Evolutionary conservation across 2,329 filamentous ascomycete species (phyloP).

Genomic region (Raffaelea albimanens): DNA sequence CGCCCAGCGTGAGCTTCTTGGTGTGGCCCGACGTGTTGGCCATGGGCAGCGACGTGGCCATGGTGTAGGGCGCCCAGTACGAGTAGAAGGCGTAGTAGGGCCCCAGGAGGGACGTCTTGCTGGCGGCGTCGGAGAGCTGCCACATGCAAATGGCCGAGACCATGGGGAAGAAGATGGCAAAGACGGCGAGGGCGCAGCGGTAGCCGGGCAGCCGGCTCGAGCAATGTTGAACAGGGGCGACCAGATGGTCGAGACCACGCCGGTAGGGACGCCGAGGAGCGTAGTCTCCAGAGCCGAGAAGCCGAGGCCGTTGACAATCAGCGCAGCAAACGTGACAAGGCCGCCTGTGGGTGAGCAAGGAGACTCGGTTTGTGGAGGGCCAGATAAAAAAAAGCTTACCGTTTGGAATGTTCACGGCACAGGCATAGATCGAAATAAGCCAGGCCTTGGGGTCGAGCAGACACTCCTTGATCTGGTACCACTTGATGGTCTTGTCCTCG

Average conservation of each 20-base stretch:
- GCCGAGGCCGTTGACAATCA: slow-evolving; percentile 14
- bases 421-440: slow-evolving; percentile 12
- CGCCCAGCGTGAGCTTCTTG: slow-evolving; percentile 8
- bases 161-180: slow-evolving; percentile 2
- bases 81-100: slow-evolving; percentile 6
- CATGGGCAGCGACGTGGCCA: slow-evolving; percentile 29
- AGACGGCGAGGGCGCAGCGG: slow-evolving; percentile 2
- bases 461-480: slow-evolving; percentile 36
- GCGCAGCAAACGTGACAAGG: slow-evolving; percentile 11
- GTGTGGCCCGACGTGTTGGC: slow-evolving; percentile 8
- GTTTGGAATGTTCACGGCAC: slow-evolving; percentile 12
- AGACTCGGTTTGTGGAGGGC: neutral
- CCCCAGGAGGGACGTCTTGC: neutral
- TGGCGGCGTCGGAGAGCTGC: neutral
- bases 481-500: slow-evolving; percentile 35
- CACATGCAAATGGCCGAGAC: slow-evolving; percentile 5
- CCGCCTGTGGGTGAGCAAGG: slow-evolving; percentile 4
- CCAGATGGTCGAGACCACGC: slow-evolving; percentile 19
- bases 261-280: slow-evolving; percentile 26
- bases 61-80: slow-evolving; percentile 4
- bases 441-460: slow-evolving; percentile 31
- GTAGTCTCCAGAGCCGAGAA: slow-evolving; percentile 15
- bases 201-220: neutral
- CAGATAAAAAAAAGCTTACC: neutral
- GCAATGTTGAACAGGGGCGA: neutral